Evolutionary conservation across 2,329 filamentous ascomycete species (phyloP).

Genomic region (Domatiomyces globalis): DNA sequence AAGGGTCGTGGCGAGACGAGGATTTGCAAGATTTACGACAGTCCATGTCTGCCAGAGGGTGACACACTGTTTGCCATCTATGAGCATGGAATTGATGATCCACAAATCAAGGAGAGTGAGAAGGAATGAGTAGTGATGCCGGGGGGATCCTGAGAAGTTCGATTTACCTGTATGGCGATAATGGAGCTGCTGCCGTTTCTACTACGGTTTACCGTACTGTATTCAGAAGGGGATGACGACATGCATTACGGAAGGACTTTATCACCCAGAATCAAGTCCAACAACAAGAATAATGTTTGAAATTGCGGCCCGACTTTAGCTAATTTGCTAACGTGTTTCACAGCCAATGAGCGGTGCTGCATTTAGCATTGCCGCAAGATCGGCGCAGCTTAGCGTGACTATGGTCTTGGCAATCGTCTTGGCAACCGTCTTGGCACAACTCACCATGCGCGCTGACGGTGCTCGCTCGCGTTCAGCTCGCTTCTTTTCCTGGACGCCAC

Average conservation of each 20-base stretch:
- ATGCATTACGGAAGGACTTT: neutral
- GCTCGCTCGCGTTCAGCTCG: neutral
- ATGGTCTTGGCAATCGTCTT: too few species aligned
- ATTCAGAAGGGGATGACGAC: neutral
- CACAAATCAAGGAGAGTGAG: constrained; percentile 86
- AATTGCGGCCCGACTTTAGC: neutral
- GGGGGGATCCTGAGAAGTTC: too few species aligned
- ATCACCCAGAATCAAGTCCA: too few species aligned
- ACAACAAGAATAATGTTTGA: too few species aligned
- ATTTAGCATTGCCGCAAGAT: neutral
- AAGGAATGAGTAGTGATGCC: constrained; percentile 44
- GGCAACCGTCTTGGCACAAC: too few species aligned
- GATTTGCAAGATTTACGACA: constrained; percentile 99
- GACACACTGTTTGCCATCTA: constrained; percentile 95
- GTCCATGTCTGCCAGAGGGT: constrained; percentile 87
- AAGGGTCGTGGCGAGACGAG: constrained; percentile 91
- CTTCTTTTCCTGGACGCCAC: neutral
- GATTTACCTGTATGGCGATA: neutral
- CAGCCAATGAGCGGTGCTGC: neutral
- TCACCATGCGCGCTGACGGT: too few species aligned
- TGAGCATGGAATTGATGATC: constrained; percentile 92
- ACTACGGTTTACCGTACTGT: too few species aligned
- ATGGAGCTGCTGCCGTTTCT: neutral
- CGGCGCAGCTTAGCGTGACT: neutral
- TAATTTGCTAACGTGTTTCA: neutral